A percentile compares a stretch with the other conserved stretches of the same genome.
phyloP scores from a whole-genome alignment of 2,329 filamentous ascomycete species.

The Verticillium nonalfalfae region DNA sequence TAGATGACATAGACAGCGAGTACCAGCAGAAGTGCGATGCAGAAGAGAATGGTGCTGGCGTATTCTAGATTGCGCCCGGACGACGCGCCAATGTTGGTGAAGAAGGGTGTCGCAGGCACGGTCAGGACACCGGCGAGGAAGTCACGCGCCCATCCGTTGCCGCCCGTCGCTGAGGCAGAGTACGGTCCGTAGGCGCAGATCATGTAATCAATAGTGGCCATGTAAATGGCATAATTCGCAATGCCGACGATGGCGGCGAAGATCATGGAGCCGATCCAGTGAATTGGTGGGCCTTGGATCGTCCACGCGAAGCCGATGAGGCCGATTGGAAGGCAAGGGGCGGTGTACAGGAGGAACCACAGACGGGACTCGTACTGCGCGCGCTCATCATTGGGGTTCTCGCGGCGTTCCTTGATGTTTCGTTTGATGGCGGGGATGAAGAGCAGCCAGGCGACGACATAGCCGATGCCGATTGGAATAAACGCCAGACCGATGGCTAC shows the following conservation, averaged over 20 bases:
- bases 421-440: slow-evolving; percentile 53
- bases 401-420: slow-evolving; percentile 43
- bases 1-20: slow-evolving; percentile 61
- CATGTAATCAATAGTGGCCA: slow-evolving; percentile 75
- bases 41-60: slow-evolving; percentile 58
- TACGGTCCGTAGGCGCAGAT: slow-evolving; percentile 68
- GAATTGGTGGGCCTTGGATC: slow-evolving; percentile 53
- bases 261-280: slow-evolving; percentile 64
- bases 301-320: slow-evolving; percentile 67
- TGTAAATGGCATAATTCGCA: slow-evolving; percentile 69
- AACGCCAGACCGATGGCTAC: slow-evolving; percentile 54
- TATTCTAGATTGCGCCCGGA: slow-evolving; percentile 48
- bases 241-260: slow-evolving; percentile 63
- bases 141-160: slow-evolving; percentile 69
- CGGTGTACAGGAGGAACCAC: slow-evolving; percentile 57
- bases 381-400: slow-evolving; percentile 44
- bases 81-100: slow-evolving; percentile 44
- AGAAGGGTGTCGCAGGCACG: slow-evolving; percentile 60
- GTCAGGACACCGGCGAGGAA: slow-evolving; percentile 68
- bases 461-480: slow-evolving; percentile 61
- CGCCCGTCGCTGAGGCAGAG: slow-evolving; percentile 67
- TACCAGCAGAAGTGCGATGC: slow-evolving; percentile 55
- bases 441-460: slow-evolving; percentile 53
- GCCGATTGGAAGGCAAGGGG: slow-evolving; percentile 56
- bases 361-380: slow-evolving; percentile 66